Conservation (phyloP, 2,329 filamentous ascomycete species). For the Neobulgaria alba region DNA sequence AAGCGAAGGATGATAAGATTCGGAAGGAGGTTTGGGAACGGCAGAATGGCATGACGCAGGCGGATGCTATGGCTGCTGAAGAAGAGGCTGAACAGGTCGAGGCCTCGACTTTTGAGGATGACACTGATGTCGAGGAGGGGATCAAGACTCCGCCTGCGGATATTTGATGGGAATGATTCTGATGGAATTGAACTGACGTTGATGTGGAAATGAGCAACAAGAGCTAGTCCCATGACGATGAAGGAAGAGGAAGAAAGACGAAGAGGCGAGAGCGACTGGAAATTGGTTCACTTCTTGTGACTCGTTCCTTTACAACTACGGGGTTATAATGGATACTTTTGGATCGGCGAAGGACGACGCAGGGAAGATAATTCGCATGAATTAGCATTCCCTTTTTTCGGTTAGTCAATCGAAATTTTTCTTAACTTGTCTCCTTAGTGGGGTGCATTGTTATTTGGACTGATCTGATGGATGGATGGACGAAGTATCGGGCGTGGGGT, state of each 20-base stretch:
- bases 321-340: neutral
- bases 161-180: neutral
- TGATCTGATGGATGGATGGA: neutral
- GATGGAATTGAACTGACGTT: neutral
- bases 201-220: too few species aligned
- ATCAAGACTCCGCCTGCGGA: neutral
- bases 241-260: neutral
- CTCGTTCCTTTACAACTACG: neutral
- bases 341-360: neutral
- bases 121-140: neutral
- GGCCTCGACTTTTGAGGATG: too few species aligned
- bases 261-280: neutral
- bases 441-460: neutral
- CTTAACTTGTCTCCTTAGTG: too few species aligned
- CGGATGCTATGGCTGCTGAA: constrained; percentile 17
- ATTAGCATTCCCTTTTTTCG: neutral
- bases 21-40: constrained; percentile 70
- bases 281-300: neutral
- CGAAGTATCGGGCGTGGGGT: neutral
- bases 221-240: too few species aligned
- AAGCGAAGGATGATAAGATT: constrained; percentile 78
- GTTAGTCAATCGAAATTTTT: too few species aligned
- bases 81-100: neutral
- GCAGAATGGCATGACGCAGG: constrained; percentile 43
- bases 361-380: neutral